Percentiles rank a stretch among this genome's conserved stretches.
phyloP scores from a whole-genome alignment of 23 red algal genomes.

The Agarophyton chilense region DNA sequence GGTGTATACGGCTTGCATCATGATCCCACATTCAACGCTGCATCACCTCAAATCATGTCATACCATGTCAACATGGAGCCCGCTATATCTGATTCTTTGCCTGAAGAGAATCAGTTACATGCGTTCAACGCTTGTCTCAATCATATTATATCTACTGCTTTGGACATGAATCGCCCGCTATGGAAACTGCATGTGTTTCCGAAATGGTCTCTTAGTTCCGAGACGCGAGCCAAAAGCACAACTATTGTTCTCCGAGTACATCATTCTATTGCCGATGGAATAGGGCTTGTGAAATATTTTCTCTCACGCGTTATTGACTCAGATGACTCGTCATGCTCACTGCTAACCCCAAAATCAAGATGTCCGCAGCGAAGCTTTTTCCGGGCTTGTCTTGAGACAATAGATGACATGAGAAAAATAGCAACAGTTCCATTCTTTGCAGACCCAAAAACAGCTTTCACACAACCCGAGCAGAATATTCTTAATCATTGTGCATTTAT shows the following conservation, averaged over 20 bases:
- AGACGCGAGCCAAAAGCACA: neutral
- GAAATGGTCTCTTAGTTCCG: constrained; percentile 9
- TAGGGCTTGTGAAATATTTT: constrained; percentile 63
- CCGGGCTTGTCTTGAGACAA: neutral
- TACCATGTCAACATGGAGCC: neutral
- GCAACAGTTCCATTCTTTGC: neutral
- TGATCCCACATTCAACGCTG: neutral
- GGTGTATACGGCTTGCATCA: neutral
- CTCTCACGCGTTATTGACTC: constrained; percentile 33
- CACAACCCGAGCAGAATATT: neutral
- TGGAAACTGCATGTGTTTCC: constrained; percentile 51
- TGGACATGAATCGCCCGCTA: constrained; percentile 5
- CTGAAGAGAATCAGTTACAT: constrained; percentile 14
- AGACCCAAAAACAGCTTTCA: neutral
- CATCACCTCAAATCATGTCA: neutral
- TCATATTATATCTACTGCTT: constrained; percentile 41
- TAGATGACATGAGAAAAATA: neutral
- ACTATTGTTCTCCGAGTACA: constrained; percentile 53
- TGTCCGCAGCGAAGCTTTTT: neutral
- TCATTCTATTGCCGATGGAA: constrained; percentile 54
- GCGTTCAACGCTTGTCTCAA: constrained; percentile 16
- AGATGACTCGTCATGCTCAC: neutral
- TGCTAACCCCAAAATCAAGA: neutral
- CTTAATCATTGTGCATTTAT: constrained; percentile 9
- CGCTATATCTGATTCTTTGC: constrained; percentile 1